Evolutionary conservation across 208 protist genomes (phyloP).

Genomic region (Trypanosoma brucei): DNA sequence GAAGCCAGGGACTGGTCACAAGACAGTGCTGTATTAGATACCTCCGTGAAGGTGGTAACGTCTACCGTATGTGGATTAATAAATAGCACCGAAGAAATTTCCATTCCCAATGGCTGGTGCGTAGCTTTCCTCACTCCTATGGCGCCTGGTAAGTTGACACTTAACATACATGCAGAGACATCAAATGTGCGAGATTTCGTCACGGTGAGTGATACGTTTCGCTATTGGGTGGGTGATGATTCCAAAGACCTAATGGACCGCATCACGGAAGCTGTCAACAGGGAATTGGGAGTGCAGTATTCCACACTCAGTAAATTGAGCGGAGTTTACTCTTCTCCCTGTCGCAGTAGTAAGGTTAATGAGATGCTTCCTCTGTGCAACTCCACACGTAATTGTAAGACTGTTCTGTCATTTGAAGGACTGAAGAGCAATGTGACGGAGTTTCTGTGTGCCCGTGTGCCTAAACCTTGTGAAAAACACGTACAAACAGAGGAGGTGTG

Average conservation of each 20-base stretch:
- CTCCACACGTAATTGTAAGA: conserved; percentile 1
- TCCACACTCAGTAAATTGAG: background rate
- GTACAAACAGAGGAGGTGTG: background rate
- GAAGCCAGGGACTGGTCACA: background rate
- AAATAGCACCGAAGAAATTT: background rate
- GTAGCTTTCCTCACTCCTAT: conserved; percentile 33
- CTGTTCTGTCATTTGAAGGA: conserved; percentile 4
- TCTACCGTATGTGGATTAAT: background rate
- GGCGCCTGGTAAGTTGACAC: conserved; percentile 11
- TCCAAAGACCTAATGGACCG: background rate
- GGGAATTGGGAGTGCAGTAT: background rate
- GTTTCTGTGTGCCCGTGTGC: conserved; percentile 6
- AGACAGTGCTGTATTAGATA: background rate
- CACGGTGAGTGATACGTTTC: conserved; percentile 23
- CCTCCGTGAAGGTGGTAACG: background rate
- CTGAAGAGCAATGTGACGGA: background rate
- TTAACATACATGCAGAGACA: conserved; percentile 44
- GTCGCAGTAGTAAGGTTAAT: conserved; percentile 1
- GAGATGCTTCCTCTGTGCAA: conserved; percentile 1
- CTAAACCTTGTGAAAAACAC: conserved; percentile 1
- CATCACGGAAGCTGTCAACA: conserved; percentile 1
- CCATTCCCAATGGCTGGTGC: conserved; percentile 11
- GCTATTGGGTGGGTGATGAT: conserved; percentile 21
- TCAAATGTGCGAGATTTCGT: conserved; percentile 12
- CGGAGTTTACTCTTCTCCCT: conserved; percentile 6